These are phyloP conservation scores for Vachellia collinsii DNA, from an alignment of 306 rosid species.

Conservation along the genomic window DNA sequence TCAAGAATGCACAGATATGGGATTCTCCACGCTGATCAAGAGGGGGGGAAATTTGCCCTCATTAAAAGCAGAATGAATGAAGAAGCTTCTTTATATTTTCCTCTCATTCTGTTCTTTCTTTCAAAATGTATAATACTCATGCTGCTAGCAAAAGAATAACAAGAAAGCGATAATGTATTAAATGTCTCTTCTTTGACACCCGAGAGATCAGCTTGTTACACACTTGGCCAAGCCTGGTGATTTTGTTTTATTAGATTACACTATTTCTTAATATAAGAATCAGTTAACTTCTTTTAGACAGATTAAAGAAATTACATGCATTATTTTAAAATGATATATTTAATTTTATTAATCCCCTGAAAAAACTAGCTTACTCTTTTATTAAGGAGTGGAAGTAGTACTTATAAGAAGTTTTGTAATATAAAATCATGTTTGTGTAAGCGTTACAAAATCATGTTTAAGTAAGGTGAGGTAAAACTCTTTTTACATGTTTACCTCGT, in stretches of 20 bases:
- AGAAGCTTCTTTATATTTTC: conserved; percentile 31
- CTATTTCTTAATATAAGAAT: no score
- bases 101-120: conserved; percentile 20
- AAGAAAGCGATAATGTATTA: background rate
- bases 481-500: no score
- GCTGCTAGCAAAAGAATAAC: conserved; percentile 7
- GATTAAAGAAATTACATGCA: no score
- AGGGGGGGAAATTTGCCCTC: conserved; percentile 21
- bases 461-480: no score
- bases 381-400: no score
- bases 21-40: conserved; percentile 38
- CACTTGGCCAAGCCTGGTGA: conserved; percentile 21
- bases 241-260: background rate
- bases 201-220: background rate
- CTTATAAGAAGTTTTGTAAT: no score
- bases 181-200: conserved; percentile 32
- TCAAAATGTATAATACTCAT: conserved; percentile 28
- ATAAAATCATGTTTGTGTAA: no score
- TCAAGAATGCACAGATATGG: conserved; percentile 77
- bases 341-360: no score
- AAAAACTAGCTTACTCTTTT: no score
- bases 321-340: no score
- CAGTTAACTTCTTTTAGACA: no score
- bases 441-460: no score
- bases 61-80: conserved; percentile 31